Percentiles rank a stretch among this genome's conserved stretches.
Conservation (phyloP, 495 filamentous ascomycete genomes). For the Penicillium dipodomyicola region DNA sequence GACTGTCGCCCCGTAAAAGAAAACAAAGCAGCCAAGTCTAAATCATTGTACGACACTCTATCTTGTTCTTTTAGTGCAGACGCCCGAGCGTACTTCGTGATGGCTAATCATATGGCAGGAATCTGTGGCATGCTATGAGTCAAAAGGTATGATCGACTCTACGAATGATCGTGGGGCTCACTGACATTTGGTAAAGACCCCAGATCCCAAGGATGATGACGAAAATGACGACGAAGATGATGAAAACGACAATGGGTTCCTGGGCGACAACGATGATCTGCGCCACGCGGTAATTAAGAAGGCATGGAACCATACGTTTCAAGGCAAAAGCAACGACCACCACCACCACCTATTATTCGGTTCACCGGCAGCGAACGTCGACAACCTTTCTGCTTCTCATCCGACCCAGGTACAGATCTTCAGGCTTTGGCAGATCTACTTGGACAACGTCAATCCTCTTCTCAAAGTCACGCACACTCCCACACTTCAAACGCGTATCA, state of each 20-base stretch:
- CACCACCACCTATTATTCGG: conserved; percentile 16
- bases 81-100: neutral
- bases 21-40: neutral
- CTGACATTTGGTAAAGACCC: neutral
- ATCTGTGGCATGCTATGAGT: neutral
- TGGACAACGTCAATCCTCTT: conserved; percentile 49
- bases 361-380: neutral
- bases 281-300: neutral
- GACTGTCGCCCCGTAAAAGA: neutral
- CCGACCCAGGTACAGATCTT: conserved; percentile 30
- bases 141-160: neutral
- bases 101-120: neutral
- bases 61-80: too few relatives aligned
- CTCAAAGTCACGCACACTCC: conserved; percentile 50
- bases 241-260: neutral
- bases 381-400: conserved; percentile 9
- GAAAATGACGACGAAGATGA: neutral
- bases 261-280: neutral
- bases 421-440: conserved; percentile 44
- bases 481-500: conserved; percentile 38
- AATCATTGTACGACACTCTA: neutral
- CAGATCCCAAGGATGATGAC: neutral
- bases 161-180: too few relatives aligned
- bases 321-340: neutral
- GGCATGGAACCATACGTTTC: neutral